Base-by-base conservation (phyloP, 352 stramenopile species). In the Phytophthora multivora region DNA sequence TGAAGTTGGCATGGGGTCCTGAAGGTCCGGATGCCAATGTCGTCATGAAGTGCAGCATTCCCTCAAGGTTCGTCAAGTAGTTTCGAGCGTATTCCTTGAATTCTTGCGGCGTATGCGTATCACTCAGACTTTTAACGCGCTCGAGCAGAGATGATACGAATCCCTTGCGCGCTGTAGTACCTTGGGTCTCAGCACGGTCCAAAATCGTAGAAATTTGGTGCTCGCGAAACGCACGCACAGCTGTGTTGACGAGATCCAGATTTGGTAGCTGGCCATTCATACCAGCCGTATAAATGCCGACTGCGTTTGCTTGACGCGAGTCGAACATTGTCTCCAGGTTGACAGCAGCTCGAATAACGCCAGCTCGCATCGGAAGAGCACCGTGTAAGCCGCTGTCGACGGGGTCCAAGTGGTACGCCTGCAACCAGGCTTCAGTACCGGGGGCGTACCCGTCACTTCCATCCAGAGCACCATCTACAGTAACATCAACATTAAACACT, bases 241-340 rank as follows among this genome's bases (percentile, higher is more conserved):
- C 85, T 2, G 79, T 84, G 63, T 96, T 96, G 21, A 96, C 76
- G 5, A 96, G 80, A 67, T 96, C 88, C 21, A 96, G 59, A 21
- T 96, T 96, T 4, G 88, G 88, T 13, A 96, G 69, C 51, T 95
- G 87, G 13, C 88, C 88, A 58, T 96, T 96, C 61, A 80, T 85
- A 0, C 88, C 86, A 7, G 85, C 79, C 0, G 71, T 77, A 41
- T 89, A 88, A 21, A 95, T 71, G 13, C 79, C 83, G 6, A 92
- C 61, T 0, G 66, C 58, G 10, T 66, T 68, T 19, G 75, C 63
- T 6, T 47, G 51, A 12, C 38, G 59, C 30, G 73, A 63, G 23
- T 75, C 23, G 0, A 39, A 48, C 18, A 78, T 61, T 3, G 79
- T 88, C 51, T 95, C 86, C n/a, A 95, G 45, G 33, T 86, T 91